Base-by-base conservation (phyloP, 2,329 filamentous ascomycete genomes). In the Tricladium varicosporioides region DNA sequence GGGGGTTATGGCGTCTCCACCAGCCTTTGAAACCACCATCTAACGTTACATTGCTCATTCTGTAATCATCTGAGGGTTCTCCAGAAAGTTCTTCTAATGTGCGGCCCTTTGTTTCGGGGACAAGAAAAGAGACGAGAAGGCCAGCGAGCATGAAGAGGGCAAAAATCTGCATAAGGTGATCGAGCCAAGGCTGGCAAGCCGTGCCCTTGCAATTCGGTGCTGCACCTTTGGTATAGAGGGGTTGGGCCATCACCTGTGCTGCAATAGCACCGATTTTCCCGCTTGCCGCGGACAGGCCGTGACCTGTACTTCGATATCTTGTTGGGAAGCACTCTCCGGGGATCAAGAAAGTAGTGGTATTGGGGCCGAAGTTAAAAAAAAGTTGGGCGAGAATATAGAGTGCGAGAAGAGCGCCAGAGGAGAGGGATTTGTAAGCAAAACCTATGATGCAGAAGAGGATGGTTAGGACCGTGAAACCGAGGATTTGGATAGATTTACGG, bases 61-160 rank as follows among this genome's bases (percentile, higher is more conserved):
- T 3, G 7, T 27, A 27, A 7, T 27, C 22, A 27, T 27, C 58
- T 40, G 55, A 52, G 32, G 58, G 61, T 69, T 91, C 87, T 4
- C 86, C 86, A 2, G 85, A 81, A n/a, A 91, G 74, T 62, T 86
- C 81, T 68, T 91, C 90, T 44, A 94, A 76, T 0, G 88, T 90
- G 72, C 85, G 80, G 1, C 87, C 79, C 75, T 89, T 92, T 0
- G 87, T 92, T 74, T 92, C 90, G 0, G 88, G 88, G 27, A 92
- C 86, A 32, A 93, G 73, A 2, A 92, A 74, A 1, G 86, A 85
- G 1, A 84, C 84, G 49, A 90, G 73, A 53, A 83, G 79, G 48
- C 90, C 90, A 45, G 81, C 79, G 2, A 93, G 77, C 89, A 92
- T 93, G 76, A 93, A 92, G 8, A 90, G 77, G 0, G 88, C 87